Evolutionary conservation across 163 green algal species (phyloP).

Genomic region (Scenedesmus sp.): DNA sequence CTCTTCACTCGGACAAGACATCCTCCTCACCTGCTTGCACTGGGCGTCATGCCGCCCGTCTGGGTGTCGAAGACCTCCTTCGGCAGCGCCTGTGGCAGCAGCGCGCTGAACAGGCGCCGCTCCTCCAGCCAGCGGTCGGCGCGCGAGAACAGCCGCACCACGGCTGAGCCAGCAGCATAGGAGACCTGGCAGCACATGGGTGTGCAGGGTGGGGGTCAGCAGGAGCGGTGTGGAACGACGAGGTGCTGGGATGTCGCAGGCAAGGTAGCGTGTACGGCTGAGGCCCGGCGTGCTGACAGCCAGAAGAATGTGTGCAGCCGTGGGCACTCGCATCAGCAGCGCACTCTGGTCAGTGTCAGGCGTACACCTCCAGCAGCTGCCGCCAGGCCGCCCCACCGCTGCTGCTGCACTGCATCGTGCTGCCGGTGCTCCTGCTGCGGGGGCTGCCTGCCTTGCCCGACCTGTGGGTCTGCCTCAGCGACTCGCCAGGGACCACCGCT

Average conservation of each 20-base stretch:
- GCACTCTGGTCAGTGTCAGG: neutral
- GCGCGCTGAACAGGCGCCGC: conserved; percentile 34
- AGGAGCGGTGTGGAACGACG: neutral
- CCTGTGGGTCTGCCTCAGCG: no score
- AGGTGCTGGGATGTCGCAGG: no score
- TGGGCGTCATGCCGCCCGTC: conserved; percentile 55
- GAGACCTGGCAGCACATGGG: conserved; percentile 13
- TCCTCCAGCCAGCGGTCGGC: conserved; percentile 60
- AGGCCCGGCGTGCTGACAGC: no score
- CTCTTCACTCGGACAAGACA: neutral
- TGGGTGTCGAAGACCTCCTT: conserved; percentile 44
- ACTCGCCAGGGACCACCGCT: neutral
- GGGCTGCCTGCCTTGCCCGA: no score
- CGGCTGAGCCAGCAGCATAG: conserved; percentile 48
- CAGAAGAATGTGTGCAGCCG: no score
- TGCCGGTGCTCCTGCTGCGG: neutral
- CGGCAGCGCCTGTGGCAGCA: conserved; percentile 21
- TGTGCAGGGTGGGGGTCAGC: neutral
- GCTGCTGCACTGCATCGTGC: neutral
- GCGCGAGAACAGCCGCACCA: conserved; percentile 50
- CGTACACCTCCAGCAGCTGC: neutral
- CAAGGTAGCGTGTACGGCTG: no score
- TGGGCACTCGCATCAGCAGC: neutral
- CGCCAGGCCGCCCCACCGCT: neutral
- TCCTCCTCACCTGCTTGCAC: conserved; percentile 59